Conservation (phyloP, 352 stramenopile genomes). For the Globisporangium spinosum region DNA sequence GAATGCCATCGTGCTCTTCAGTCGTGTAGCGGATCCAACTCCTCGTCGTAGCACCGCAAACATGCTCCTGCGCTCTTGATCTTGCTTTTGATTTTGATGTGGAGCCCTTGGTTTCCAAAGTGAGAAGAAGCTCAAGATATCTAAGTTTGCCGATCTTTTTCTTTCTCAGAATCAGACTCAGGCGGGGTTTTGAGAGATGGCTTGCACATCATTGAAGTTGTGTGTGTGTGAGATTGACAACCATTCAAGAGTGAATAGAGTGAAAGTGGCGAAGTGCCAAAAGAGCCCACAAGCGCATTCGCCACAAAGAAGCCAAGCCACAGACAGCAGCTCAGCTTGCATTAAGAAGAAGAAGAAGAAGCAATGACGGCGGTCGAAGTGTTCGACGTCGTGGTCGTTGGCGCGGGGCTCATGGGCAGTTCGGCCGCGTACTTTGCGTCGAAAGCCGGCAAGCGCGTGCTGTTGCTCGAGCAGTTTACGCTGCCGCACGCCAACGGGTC, state of each 20-base stretch:
- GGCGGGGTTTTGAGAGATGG: neutral
- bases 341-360: neutral
- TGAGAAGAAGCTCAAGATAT: neutral
- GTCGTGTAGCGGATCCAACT: neutral
- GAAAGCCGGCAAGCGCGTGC: conserved; percentile 38
- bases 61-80: conserved; percentile 1
- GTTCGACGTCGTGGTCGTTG: conserved; percentile 55
- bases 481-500: conserved; percentile 62
- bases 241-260: neutral
- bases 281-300: neutral
- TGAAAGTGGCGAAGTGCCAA: neutral
- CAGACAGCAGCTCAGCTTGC: neutral
- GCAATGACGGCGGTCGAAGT: neutral
- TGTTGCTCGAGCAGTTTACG: conserved; percentile 74
- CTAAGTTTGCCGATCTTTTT: neutral
- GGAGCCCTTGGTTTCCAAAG: neutral
- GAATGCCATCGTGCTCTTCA: conserved; percentile 9
- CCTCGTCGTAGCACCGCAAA: conserved; percentile 3
- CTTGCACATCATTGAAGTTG: neutral
- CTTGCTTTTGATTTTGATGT: neutral
- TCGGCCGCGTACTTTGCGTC: conserved; percentile 53
- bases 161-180: neutral
- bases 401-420: conserved; percentile 65
- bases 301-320: neutral
- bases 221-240: neutral